These are phyloP conservation scores for Metarhizium album DNA, from an alignment of 2,329 filamentous ascomycete genomes.

Conservation along the genomic window DNA sequence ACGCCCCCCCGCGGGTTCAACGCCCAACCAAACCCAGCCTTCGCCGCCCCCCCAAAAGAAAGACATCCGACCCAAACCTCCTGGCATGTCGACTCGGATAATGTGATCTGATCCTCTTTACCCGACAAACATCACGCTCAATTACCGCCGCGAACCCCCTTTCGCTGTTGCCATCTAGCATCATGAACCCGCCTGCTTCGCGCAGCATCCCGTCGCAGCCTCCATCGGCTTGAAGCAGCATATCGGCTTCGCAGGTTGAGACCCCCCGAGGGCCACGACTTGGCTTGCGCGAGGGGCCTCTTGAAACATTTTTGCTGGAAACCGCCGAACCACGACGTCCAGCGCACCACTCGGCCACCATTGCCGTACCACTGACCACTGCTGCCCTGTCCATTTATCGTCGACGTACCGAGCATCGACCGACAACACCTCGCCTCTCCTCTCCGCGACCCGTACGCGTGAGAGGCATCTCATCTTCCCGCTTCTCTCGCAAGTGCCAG, in stretches of 20 bases:
- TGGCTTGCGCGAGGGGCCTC: constrained; percentile 14
- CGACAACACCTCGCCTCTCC: constrained; percentile 1
- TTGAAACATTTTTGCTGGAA: constrained; percentile 19
- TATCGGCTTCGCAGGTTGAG: constrained; percentile 11
- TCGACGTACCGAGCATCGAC: background rate
- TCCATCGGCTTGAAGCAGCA: constrained; percentile 18
- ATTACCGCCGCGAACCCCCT: background rate
- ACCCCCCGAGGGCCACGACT: constrained; percentile 10
- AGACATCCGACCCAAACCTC: background rate
- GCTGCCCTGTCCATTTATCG: background rate
- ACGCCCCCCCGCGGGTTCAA: too few species aligned
- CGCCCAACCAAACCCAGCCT: background rate
- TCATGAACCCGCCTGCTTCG: constrained; percentile 20
- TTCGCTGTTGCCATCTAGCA: constrained; percentile 11
- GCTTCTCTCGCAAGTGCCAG: constrained; percentile 7
- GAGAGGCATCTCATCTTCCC: background rate
- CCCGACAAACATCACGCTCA: background rate
- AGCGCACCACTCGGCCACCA: background rate
- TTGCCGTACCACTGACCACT: background rate
- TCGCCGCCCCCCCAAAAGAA: too few species aligned
- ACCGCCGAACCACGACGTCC: constrained; percentile 8
- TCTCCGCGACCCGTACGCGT: constrained; percentile 4
- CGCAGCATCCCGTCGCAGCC: constrained; percentile 15
- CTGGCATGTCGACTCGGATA: background rate
- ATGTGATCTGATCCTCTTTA: background rate